phyloP scores from a whole-genome alignment of 169 alveolate species.

The Cryptosporidium ubiquitum region DNA sequence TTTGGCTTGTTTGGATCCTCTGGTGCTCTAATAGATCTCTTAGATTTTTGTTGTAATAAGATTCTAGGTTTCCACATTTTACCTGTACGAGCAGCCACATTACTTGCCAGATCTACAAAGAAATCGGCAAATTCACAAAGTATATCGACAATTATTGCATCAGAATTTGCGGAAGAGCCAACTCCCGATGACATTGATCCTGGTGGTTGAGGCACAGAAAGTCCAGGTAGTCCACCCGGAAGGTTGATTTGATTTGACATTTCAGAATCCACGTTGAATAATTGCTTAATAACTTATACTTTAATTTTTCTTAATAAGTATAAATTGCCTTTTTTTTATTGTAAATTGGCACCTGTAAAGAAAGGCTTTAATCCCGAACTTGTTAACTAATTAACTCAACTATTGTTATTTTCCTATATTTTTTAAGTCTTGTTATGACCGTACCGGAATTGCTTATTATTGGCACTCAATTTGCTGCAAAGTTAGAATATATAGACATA shows the following conservation, averaged over 20 bases:
- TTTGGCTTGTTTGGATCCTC: slow-evolving; percentile 72
- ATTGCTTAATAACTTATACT: neutral
- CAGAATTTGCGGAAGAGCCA: slow-evolving; percentile 50
- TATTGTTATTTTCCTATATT: slow-evolving; percentile 38
- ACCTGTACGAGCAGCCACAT: slow-evolving; percentile 74
- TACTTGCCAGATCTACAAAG: slow-evolving; percentile 69
- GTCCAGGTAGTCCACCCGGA: slow-evolving; percentile 70
- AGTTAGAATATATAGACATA: slow-evolving; percentile 59
- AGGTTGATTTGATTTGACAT: slow-evolving; percentile 68
- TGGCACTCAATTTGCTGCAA: slow-evolving; percentile 62
- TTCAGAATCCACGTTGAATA: slow-evolving; percentile 3
- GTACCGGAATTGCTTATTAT: slow-evolving; percentile 57
- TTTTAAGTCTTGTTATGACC: slow-evolving; percentile 64
- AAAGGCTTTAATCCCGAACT: slow-evolving; percentile 24
- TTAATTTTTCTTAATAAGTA: neutral
- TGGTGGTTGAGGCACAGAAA: slow-evolving; percentile 72
- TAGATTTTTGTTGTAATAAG: slow-evolving; percentile 56
- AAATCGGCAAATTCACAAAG: slow-evolving; percentile 74
- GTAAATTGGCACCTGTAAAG: slow-evolving; percentile 14
- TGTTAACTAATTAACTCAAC: slow-evolving; percentile 24
- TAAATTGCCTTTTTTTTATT: neutral
- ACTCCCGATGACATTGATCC: slow-evolving; percentile 59
- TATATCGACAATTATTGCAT: slow-evolving; percentile 72
- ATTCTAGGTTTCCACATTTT: slow-evolving; percentile 73
- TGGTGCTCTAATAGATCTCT: slow-evolving; percentile 58